Conservation (phyloP, 345 rosid species). For the Corchorus capsularis region DNA sequence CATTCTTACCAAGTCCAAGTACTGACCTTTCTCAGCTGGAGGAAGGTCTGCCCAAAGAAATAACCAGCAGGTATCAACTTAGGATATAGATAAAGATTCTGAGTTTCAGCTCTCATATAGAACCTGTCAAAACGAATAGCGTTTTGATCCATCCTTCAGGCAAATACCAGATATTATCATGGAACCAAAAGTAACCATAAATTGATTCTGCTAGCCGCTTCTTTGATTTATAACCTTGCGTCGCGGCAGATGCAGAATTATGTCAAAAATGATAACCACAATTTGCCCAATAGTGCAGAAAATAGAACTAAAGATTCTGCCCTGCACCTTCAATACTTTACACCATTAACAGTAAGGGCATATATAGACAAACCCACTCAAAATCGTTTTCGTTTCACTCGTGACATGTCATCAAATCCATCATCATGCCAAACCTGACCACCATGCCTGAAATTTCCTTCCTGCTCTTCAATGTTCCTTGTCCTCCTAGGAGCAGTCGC, state of each 20-base stretch:
- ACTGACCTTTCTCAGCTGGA: not conserved
- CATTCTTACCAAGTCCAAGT: not conserved
- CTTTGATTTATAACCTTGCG: not conserved
- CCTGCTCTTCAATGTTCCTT: constrained; percentile 58
- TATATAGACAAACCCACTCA: constrained; percentile 25
- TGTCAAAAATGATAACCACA: not conserved
- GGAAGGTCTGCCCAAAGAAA: constrained; percentile 1
- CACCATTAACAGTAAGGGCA: not conserved
- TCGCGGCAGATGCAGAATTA: not conserved
- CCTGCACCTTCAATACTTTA: not conserved
- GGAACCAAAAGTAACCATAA: not conserved
- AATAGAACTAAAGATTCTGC: not conserved
- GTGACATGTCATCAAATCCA: constrained; percentile 52
- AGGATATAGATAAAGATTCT: not conserved
- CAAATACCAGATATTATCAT: not conserved
- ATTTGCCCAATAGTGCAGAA: not conserved
- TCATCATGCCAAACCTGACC: constrained; percentile 50
- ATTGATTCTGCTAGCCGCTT: not conserved
- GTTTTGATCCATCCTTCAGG: not conserved
- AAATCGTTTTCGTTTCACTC: constrained; percentile 64
- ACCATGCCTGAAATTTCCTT: constrained; percentile 58
- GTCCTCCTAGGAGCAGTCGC: constrained; percentile 60
- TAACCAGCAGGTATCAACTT: not conserved
- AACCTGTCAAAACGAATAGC: constrained; percentile 9
- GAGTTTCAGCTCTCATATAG: not conserved